Conservation (phyloP, 2,329 filamentous ascomycete genomes). For the Colletotrichum echinochloae region DNA sequence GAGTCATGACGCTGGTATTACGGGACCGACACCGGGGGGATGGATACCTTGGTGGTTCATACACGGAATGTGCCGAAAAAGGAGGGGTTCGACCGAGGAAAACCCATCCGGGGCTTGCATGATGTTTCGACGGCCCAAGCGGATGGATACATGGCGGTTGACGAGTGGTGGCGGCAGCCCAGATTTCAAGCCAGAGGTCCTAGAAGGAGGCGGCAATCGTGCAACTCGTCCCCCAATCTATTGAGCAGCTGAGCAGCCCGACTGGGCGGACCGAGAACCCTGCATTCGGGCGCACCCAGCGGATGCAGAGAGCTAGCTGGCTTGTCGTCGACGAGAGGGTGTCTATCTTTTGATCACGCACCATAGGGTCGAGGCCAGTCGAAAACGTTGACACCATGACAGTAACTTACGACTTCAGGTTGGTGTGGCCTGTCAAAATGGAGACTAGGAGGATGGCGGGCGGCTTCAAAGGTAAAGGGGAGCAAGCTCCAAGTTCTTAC, state of each 20-base stretch:
- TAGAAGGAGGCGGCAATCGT: neutral
- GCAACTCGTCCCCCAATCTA: neutral
- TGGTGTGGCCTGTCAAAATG: neutral
- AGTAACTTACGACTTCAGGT: constrained; percentile 3
- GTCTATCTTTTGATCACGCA: neutral
- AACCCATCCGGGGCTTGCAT: neutral
- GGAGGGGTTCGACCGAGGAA: neutral
- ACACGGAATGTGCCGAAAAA: neutral
- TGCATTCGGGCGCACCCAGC: neutral
- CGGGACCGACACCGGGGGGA: constrained; percentile 1
- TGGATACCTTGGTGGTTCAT: constrained; percentile 8
- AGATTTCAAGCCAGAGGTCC: neutral
- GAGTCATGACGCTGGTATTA: constrained; percentile 32
- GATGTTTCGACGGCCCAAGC: constrained; percentile 11
- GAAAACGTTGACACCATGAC: neutral
- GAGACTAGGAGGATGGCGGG: constrained; percentile 8
- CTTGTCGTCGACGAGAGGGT: neutral
- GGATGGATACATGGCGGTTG: constrained; percentile 5
- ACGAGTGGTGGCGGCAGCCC: neutral
- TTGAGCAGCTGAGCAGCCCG: neutral
- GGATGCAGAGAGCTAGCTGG: neutral
- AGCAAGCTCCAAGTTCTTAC: neutral
- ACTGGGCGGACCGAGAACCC: neutral
- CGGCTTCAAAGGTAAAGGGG: neutral
- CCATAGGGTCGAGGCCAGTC: neutral